Conservation (phyloP, 345 rosid species). For the Rubroshorea leprosula region DNA sequence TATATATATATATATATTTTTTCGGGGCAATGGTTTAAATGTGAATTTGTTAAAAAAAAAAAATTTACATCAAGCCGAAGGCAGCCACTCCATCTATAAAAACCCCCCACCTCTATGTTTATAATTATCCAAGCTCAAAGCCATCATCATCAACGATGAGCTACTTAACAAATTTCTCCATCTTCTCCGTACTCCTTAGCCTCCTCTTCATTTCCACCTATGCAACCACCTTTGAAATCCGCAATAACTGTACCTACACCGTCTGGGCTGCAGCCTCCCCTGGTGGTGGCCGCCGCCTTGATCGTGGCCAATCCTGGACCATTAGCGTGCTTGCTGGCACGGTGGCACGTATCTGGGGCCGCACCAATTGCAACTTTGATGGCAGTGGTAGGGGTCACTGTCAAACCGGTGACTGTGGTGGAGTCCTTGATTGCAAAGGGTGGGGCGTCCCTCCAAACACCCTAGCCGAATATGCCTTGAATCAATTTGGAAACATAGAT, state of each 20-base stretch:
- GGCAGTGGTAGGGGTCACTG: conserved; percentile 25
- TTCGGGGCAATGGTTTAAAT: too few species aligned
- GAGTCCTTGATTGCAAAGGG: conserved; percentile 34
- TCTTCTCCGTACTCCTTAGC: conserved; percentile 1
- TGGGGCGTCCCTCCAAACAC: conserved; percentile 58
- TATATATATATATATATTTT: too few species aligned
- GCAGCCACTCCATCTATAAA: too few species aligned
- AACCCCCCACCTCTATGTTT: too few species aligned
- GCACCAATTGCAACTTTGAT: conserved; percentile 31
- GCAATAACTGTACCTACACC: conserved; percentile 25
- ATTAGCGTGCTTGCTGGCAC: conserved; percentile 21
- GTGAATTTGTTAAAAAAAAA: too few species aligned
- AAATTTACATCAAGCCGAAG: too few species aligned
- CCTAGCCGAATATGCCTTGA: conserved; percentile 50
- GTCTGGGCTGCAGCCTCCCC: conserved; percentile 43
- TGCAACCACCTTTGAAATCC: conserved; percentile 22
- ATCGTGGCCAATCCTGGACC: conserved; percentile 25
- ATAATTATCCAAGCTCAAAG: too few species aligned
- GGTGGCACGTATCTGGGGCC: conserved; percentile 37
- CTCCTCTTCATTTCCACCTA: conserved; percentile 13
- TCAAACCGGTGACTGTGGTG: conserved; percentile 50
- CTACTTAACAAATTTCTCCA: background rate
- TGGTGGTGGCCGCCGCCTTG: conserved; percentile 35
- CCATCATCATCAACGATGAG: conserved; percentile 4
- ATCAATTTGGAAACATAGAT: conserved; percentile 40